Percentiles rank a stretch among this genome's conserved stretches.
Evolutionary conservation across 139 green algal genomes (phyloP).

Genomic region (Volvox reticuliferus): DNA sequence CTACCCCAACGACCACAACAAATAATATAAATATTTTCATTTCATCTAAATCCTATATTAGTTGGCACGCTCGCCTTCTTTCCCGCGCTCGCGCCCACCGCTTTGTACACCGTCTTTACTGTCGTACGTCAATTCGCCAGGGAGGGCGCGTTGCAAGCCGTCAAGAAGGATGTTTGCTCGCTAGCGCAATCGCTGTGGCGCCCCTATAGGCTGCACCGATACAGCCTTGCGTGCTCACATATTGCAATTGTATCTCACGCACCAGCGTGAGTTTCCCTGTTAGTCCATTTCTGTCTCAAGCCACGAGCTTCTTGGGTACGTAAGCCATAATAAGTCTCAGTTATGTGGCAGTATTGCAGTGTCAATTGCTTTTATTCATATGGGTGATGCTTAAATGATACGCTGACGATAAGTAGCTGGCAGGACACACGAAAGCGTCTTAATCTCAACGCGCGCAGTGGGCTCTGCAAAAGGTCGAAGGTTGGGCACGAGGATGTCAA

Average conservation of each 20-base stretch:
- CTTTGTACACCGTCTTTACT: background rate
- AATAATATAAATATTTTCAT: background rate
- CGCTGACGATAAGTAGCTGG: background rate
- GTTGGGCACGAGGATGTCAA: background rate
- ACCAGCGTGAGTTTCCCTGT: background rate
- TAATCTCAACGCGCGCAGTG: constrained; percentile 2
- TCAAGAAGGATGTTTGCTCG: background rate
- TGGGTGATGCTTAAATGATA: too few species aligned
- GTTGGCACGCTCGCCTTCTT: constrained; percentile 29
- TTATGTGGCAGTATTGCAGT: too few species aligned
- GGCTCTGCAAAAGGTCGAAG: background rate
- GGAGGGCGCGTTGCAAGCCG: constrained; percentile 21
- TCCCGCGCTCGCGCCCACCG: constrained; percentile 24
- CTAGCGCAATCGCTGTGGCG: background rate
- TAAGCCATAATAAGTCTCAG: background rate
- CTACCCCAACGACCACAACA: background rate
- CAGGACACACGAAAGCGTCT: background rate
- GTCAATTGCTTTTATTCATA: too few species aligned
- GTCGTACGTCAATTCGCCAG: constrained; percentile 14
- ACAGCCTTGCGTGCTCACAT: background rate
- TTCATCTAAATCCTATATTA: background rate
- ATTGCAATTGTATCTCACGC: background rate
- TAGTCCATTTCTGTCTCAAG: constrained; percentile 5
- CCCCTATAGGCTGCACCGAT: background rate
- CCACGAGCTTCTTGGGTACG: background rate